Evolutionary conservation across 768 basidiomycete genomes (phyloP).

Genomic region (Hericium erinaceus): DNA sequence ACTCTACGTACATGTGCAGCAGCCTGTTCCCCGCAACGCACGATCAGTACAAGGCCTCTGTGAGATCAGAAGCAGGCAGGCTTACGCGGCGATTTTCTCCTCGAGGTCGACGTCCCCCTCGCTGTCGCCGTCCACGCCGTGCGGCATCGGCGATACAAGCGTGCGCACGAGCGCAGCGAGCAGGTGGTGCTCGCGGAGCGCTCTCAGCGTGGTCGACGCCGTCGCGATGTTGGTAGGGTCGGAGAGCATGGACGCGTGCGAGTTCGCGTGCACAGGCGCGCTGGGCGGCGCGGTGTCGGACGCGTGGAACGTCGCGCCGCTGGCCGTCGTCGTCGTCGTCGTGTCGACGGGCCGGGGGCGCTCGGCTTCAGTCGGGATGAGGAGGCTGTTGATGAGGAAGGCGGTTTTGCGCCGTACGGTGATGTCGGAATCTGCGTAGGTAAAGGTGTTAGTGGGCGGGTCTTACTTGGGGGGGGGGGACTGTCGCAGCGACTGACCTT

Average conservation of each 20-base stretch:
- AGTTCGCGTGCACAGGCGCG: slow-evolving; percentile 55
- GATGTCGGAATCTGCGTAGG: slow-evolving; percentile 59
- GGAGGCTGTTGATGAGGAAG: slow-evolving; percentile 67
- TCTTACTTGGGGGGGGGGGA: not conserved
- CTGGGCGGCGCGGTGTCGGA: slow-evolving; percentile 9
- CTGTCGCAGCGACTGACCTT: slow-evolving; percentile 31
- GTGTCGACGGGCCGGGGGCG: not conserved
- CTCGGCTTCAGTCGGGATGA: slow-evolving; percentile 35
- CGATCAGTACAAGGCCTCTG: not conserved
- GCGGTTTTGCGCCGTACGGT: slow-evolving; percentile 67
- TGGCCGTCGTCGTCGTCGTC: not conserved
- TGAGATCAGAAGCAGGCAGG: not conserved
- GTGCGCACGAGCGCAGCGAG: slow-evolving; percentile 42
- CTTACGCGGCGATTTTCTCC: slow-evolving; percentile 52
- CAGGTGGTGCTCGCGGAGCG: slow-evolving; percentile 37
- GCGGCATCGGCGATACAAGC: slow-evolving; percentile 47
- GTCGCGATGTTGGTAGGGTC: slow-evolving; percentile 49
- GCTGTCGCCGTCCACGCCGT: slow-evolving; percentile 59
- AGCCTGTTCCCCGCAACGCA: not conserved
- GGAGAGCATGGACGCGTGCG: slow-evolving; percentile 54
- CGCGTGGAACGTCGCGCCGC: slow-evolving; percentile 9
- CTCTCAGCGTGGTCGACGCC: slow-evolving; percentile 35
- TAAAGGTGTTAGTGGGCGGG: not conserved
- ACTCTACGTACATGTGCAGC: slow-evolving; percentile 11
- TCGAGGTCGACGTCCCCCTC: slow-evolving; percentile 55